These are phyloP conservation scores for Diplodia corticola DNA, from an alignment of 2,329 filamentous ascomycete genomes.

Conservation along the genomic window DNA sequence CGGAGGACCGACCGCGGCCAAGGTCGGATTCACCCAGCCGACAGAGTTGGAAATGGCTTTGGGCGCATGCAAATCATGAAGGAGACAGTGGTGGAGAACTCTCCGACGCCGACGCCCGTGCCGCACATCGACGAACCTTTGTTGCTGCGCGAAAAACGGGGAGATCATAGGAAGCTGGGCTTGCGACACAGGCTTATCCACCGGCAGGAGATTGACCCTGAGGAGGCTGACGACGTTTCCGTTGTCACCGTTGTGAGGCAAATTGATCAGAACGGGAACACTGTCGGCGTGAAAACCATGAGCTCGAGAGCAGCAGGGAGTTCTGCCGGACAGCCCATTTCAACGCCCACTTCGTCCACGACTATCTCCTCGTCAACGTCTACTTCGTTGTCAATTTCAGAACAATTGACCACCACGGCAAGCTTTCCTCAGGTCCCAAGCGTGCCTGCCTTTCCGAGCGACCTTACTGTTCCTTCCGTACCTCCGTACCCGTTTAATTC, in stretches of 20 bases:
- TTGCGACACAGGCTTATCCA: conserved; percentile 38
- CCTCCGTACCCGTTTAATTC: conserved; percentile 36
- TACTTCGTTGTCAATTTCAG: not conserved
- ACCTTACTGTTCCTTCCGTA: conserved; percentile 32
- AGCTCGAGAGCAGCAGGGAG: conserved; percentile 1
- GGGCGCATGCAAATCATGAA: conserved; percentile 23
- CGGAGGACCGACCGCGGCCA: conserved; percentile 31
- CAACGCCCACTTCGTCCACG: conserved; percentile 16
- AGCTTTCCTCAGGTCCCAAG: conserved; percentile 33
- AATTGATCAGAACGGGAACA: conserved; percentile 20
- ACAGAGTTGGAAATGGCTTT: conserved; percentile 23
- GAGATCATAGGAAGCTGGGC: conserved; percentile 30
- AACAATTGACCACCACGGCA: not conserved
- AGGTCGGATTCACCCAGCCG: conserved; percentile 31
- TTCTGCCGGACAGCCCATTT: conserved; percentile 12
- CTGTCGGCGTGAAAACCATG: conserved; percentile 22
- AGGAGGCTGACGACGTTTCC: conserved; percentile 7
- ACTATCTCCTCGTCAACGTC: not conserved
- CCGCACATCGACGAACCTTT: conserved; percentile 27
- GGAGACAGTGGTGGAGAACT: conserved; percentile 26
- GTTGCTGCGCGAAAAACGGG: conserved; percentile 28
- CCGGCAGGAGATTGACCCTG: conserved; percentile 28
- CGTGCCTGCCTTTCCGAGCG: conserved; percentile 39
- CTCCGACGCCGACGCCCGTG: conserved; percentile 22
- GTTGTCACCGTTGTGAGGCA: conserved; percentile 21